phyloP scores from a whole-genome alignment of 176 grass and related monocot genomes.

The Aegilops tauschii region DNA sequence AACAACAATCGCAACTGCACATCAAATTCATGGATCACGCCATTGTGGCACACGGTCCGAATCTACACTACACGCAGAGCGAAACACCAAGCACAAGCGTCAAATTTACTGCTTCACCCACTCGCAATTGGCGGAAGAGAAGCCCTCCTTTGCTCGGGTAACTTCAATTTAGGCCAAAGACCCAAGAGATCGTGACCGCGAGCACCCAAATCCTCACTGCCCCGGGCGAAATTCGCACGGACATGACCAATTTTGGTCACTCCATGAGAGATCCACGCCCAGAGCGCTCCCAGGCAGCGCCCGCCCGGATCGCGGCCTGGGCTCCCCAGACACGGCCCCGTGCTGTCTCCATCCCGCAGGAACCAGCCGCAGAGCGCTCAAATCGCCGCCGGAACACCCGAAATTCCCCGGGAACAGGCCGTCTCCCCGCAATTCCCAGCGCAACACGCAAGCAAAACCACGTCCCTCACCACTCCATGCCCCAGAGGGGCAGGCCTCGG shows the following conservation, averaged over 20 bases:
- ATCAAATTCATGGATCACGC: neutral
- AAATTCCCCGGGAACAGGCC: neutral
- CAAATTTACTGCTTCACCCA: neutral
- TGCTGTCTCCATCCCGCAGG: neutral
- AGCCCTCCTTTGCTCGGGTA: neutral
- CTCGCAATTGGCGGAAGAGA: neutral
- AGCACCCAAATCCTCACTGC: neutral
- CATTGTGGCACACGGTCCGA: neutral
- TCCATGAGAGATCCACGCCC: constrained; percentile 4
- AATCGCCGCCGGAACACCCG: neutral
- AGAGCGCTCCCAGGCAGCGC: neutral
- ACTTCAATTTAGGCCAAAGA: neutral
- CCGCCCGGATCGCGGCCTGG: neutral
- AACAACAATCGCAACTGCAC: neutral
- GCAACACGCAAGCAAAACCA: neutral
- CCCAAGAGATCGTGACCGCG: neutral
- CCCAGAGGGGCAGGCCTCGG: neutral
- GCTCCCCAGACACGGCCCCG: neutral
- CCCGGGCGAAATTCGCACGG: neutral
- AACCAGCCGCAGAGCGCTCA: neutral
- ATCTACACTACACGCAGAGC: neutral
- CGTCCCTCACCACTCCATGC: neutral
- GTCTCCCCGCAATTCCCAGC: neutral
- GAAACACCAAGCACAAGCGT: neutral
- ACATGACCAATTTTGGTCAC: neutral